Conservation (phyloP, 306 rosid genomes). For the Benincasa hispida region DNA sequence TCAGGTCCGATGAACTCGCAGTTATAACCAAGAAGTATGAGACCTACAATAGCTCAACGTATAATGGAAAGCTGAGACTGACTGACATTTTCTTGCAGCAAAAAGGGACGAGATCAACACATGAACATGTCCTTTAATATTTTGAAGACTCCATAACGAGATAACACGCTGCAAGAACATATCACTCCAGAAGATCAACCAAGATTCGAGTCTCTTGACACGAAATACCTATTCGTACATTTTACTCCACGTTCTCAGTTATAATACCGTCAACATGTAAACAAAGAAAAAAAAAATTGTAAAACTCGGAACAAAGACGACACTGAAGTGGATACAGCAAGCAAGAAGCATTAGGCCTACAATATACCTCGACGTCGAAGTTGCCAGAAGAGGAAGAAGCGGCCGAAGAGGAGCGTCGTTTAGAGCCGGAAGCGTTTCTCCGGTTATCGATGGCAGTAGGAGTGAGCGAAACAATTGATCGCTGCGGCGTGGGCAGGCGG, state of each 20-base stretch:
- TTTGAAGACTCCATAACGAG: neutral
- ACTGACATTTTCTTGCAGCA: neutral
- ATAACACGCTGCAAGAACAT: neutral
- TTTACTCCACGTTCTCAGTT: neutral
- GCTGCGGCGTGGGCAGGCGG: slow-evolving; percentile 12
- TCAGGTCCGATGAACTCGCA: neutral
- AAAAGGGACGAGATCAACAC: neutral
- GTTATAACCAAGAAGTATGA: neutral
- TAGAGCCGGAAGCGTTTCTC: slow-evolving; percentile 12
- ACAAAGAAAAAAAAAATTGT: neutral
- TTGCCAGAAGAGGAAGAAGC: neutral
- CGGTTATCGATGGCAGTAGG: slow-evolving; percentile 18
- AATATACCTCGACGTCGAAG: slow-evolving; percentile 15
- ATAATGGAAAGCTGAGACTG: neutral
- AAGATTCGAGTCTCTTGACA: neutral
- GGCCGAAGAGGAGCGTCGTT: slow-evolving; percentile 13
- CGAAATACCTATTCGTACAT: neutral
- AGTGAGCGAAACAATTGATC: slow-evolving; percentile 16
- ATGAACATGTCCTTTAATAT: neutral
- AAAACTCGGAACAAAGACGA: neutral
- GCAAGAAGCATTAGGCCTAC: neutral
- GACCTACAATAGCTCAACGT: neutral
- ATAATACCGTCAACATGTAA: neutral
- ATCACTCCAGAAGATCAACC: neutral
- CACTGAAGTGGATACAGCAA: neutral